Evolutionary conservation across 202 grass and related monocot genomes (phyloP), one percentile per base, ranked within the genome.

Genomic region (Panicum hallii): DNA sequence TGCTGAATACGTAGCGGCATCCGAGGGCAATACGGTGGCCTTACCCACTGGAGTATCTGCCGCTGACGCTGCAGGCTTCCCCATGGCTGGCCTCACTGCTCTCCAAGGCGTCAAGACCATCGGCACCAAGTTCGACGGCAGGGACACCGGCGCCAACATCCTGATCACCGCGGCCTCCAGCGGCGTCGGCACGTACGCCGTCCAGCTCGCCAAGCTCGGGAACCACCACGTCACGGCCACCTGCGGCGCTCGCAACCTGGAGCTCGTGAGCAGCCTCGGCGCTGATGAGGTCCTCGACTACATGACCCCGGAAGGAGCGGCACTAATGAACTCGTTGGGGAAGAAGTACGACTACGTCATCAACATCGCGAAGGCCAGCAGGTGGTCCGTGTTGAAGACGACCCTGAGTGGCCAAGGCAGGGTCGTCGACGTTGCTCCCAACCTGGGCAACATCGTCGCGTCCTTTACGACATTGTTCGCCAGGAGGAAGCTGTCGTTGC

Each of bases 201-300:
- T 89, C 4, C 87, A 84, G 68, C 58, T 80, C 13, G 81, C 75
- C 1, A 89, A 80, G 40, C 19, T 80, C 1, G 82, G 63, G 2
- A 70, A 62, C 34, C 74, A 64, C 40, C 77, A 89, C 41, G 86
- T 94, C 11, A 89, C 89, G 0, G 87, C 84, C 42, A 91, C 92
- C 9, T 87, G 77, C 19, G 72, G 92, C 2, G 81, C 84, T 7
- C 89, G 86, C 11, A 91, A 91, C n/a, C 5, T 91, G 12, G 84
- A 91, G 20, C 71, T 91, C 2, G 67, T 87, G 16, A 38, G 52
- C 3, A 47, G 30, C 67, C 56, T 94, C 4, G 87, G 92, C 12
- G 89, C 87, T 10, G 84, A 94, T 63, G 89, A 91, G 68, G 91
- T 81, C 26, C 58, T 91, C 0, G 87, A 91, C 82, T 91, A 89